Conservation (phyloP, 2,329 filamentous ascomycete species). For the Dactylellina drechsleri region DNA sequence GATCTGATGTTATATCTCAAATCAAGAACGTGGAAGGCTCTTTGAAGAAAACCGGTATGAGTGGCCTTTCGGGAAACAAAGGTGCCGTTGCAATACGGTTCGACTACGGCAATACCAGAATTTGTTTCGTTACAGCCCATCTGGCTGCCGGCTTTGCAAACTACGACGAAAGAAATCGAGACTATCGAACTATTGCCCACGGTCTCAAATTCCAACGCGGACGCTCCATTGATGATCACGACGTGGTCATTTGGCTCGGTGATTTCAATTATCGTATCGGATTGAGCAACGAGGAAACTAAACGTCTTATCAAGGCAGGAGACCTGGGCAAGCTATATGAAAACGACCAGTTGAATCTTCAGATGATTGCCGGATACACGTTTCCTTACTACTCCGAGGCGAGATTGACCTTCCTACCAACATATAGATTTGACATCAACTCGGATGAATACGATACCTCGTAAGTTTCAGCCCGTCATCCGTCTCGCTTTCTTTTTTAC, state of each 20-base stretch:
- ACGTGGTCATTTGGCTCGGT: constrained; percentile 90
- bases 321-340: constrained; percentile 85
- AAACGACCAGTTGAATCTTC: constrained; percentile 93
- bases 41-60: constrained; percentile 94
- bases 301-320: constrained; percentile 75
- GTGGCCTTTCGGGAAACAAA: constrained; percentile 97
- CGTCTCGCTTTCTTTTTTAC: not conserved
- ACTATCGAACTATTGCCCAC: constrained; percentile 87
- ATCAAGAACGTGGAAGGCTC: constrained; percentile 98
- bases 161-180: constrained; percentile 93
- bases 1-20: constrained; percentile 76
- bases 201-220: constrained; percentile 92
- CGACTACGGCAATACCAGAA: constrained; percentile 89
- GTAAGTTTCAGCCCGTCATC: constrained; percentile 64
- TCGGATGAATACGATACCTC: constrained; percentile 91
- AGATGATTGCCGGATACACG: constrained; percentile 91
- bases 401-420: constrained; percentile 86
- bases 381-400: constrained; percentile 94
- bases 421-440: constrained; percentile 93
- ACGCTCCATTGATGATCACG: constrained; percentile 89
- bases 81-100: constrained; percentile 95
- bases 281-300: constrained; percentile 79
- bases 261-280: constrained; percentile 99
- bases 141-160: constrained; percentile 95
- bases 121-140: constrained; percentile 97